A percentile compares a stretch with the other conserved stretches of the same genome.
These are phyloP conservation scores for Plasmopara muralis DNA, from an alignment of 352 stramenopile genomes.

Conservation along the genomic window DNA sequence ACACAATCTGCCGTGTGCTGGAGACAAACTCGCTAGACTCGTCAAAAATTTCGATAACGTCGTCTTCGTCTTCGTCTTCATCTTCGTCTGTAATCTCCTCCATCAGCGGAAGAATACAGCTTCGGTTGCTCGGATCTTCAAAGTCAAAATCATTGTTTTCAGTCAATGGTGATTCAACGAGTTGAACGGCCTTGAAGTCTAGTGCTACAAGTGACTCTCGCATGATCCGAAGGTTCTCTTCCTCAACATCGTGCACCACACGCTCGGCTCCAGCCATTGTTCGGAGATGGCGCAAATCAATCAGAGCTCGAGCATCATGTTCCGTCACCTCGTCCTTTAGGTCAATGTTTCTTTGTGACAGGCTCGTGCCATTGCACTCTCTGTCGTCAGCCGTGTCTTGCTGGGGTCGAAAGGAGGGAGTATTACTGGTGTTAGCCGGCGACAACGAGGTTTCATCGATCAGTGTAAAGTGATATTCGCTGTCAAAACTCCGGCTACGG, in stretches of 20 bases:
- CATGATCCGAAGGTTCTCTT: conserved; percentile 28
- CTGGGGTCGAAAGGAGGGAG: conserved; percentile 7
- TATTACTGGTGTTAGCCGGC: conserved; percentile 4
- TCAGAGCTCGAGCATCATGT: conserved; percentile 19
- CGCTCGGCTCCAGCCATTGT: conserved; percentile 31
- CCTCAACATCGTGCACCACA: conserved; percentile 28
- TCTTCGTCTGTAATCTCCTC: conserved; percentile 22
- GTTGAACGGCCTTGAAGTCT: conserved; percentile 21
- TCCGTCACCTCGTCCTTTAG: conserved; percentile 16
- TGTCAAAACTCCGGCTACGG: conserved; percentile 21
- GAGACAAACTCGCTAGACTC: conserved; percentile 19
- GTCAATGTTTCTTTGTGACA: conserved; percentile 10
- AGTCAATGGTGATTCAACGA: conserved; percentile 13
- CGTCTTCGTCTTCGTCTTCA: conserved; percentile 13
- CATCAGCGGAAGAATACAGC: conserved; percentile 20
- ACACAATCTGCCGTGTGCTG: conserved; percentile 25
- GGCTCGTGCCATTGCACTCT: conserved; percentile 7
- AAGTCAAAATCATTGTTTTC: conserved; percentile 5
- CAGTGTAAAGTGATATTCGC: conserved; percentile 11
- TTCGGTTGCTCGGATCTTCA: conserved; percentile 15
- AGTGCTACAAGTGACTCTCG: conserved; percentile 26
- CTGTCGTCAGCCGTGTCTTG: conserved; percentile 14
- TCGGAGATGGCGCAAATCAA: conserved; percentile 31
- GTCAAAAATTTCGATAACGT: conserved; percentile 21
- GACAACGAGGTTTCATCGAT: conserved; percentile 11